A percentile compares a stretch with the other conserved stretches of the same genome.
phyloP scores from a whole-genome alignment of 148 eudicot species.

The Rhododendron henanense region DNA sequence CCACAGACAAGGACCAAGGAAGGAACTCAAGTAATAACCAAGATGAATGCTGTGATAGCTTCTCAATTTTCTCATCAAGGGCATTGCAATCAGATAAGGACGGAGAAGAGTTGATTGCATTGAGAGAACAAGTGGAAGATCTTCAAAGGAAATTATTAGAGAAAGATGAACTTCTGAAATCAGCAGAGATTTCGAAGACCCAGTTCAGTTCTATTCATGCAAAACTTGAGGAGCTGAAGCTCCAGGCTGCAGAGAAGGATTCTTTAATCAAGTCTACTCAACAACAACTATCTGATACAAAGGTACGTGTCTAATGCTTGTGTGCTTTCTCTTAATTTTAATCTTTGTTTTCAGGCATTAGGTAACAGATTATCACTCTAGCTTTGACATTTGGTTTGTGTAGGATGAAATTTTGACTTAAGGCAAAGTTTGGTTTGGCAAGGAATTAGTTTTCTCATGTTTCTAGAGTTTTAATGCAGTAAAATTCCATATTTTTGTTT shows the following conservation, averaged over 20 bases:
- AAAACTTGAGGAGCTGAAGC: constrained; percentile 59
- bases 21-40: constrained; percentile 32
- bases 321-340: background rate
- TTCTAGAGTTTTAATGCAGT: background rate
- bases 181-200: constrained; percentile 51
- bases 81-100: constrained; percentile 49
- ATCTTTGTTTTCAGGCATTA: background rate
- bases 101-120: constrained; percentile 58
- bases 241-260: constrained; percentile 56
- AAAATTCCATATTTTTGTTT: background rate
- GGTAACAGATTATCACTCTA: background rate
- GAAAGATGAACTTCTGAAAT: constrained; percentile 72
- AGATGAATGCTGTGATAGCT: constrained; percentile 39
- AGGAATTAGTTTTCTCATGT: background rate
- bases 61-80: constrained; percentile 42
- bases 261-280: constrained; percentile 55
- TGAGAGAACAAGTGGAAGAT: constrained; percentile 72
- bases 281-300: constrained; percentile 69
- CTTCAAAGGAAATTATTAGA: constrained; percentile 56
- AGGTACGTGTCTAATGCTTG: constrained; percentile 39
- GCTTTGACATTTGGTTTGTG: background rate
- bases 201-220: constrained; percentile 38
- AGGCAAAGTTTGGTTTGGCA: background rate
- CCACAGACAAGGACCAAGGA: constrained; percentile 40
- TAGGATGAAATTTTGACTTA: background rate